Base-by-base conservation (phyloP, 169 alveolate species). In the Neospora caninum region DNA sequence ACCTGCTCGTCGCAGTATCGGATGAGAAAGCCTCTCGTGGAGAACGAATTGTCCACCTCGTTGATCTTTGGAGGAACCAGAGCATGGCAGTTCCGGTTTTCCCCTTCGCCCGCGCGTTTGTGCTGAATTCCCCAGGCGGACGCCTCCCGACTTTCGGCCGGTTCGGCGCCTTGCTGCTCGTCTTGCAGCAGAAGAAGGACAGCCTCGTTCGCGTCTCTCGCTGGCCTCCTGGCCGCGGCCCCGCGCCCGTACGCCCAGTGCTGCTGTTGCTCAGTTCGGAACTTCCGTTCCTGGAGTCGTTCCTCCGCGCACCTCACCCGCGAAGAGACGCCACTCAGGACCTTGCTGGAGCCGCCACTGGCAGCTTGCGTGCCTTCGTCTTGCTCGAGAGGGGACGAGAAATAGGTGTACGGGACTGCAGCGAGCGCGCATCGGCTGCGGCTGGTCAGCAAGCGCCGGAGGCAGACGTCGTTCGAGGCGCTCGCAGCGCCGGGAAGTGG, bases 1-100 rank as follows among this genome's bases (percentile, higher is more conserved):
- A 93, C 94, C 92, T 95, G 95, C 91, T 95, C 96, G 83, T 95
- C 96, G 80, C 96, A 95, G 80, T 93, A 95, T 42, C 95, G 93
- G 58, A 95, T 91, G 80, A 93, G 78, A 91, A 95, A 93, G 88
- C 92, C 92, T 58, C 89, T 58, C 83, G 94, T 92, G 53, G 92
- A 58, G 95, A 88, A 95, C 64, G 95, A 58, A 84, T 91, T 49
- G 86, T 84, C 70, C 41, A 0, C 93, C 43, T 31, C 42, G 38
- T 31, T 0, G 20, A 64, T 39, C 0, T 67, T 13, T 42, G 88
- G 78, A 20, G 93, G 64, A 39, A 73, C 88, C 4, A 34, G 54
- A 0, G 92, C 53, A 41, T 45, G 92, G 41, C 58, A 9, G 39
- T 54, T 54, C 92, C 92, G 45, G 67, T 42, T 82, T 49, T 82